Conservation (phyloP, 164 flowering plant genomes). For the Tinospora cordifolia region DNA sequence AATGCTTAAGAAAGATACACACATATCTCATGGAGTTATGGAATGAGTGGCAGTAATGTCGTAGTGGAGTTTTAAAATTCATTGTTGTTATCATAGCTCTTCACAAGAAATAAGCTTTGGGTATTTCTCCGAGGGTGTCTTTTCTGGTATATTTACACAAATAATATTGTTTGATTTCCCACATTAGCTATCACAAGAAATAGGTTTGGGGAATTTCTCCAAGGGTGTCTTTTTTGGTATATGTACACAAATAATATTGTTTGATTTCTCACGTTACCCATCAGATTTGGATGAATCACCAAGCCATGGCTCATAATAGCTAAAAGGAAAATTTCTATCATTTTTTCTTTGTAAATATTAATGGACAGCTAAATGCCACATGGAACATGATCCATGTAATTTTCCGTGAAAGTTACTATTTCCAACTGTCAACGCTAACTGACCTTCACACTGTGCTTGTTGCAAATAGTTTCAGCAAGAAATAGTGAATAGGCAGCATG, state of each 20-base stretch:
- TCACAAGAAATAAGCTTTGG: too few species aligned
- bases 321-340: neutral
- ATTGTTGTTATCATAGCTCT: too few species aligned
- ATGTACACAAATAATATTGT: neutral
- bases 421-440: conserved; percentile 1
- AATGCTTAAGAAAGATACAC: neutral
- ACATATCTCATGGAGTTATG: too few species aligned
- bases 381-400: too few species aligned
- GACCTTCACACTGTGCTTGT: conserved; percentile 74
- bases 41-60: too few species aligned
- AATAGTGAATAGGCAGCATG: conserved; percentile 82
- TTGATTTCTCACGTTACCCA: neutral
- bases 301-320: neutral
- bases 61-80: too few species aligned
- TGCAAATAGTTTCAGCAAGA: conserved; percentile 83
- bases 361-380: too few species aligned
- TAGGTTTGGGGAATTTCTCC: too few species aligned
- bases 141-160: neutral
- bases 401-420: too few species aligned
- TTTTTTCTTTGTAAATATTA: too few species aligned
- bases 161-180: neutral
- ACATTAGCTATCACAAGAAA: too few species aligned
- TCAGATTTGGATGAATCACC: neutral
- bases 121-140: neutral
- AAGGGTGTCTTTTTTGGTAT: neutral